Conservation (phyloP, 306 rosid genomes). For the Astragalus glycyphyllos region DNA sequence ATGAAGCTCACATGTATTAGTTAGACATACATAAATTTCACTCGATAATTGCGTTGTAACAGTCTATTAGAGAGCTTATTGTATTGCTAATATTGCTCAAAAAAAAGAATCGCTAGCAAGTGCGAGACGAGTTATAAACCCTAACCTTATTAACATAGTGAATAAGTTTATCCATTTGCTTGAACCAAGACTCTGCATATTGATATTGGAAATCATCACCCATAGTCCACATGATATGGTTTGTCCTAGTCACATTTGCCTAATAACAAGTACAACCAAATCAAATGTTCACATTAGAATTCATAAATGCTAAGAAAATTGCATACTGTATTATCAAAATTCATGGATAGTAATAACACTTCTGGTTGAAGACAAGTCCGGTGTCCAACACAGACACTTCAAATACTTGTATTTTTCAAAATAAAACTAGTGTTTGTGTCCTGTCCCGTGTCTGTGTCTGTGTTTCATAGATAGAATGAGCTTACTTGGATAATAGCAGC, state of each 20-base stretch:
- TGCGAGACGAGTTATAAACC: slow-evolving; percentile 17
- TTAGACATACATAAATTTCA: no score
- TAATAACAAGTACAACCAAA: slow-evolving; percentile 41
- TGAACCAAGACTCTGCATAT: slow-evolving; percentile 93
- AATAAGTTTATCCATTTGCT: slow-evolving; percentile 88
- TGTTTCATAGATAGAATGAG: background rate
- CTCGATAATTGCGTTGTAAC: no score
- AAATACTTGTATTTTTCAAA: no score
- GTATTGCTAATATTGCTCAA: no score
- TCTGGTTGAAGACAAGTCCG: no score
- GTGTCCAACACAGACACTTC: no score
- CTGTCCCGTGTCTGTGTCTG: no score
- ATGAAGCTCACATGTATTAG: no score
- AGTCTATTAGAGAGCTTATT: no score
- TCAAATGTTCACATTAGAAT: slow-evolving; percentile 19
- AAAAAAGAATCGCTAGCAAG: background rate
- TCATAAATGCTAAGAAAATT: background rate
- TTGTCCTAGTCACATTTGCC: slow-evolving; percentile 87
- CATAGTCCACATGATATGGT: slow-evolving; percentile 98
- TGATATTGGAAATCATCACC: slow-evolving; percentile 94
- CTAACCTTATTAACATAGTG: slow-evolving; percentile 83
- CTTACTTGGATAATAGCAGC: slow-evolving; percentile 68
- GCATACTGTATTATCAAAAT: background rate
- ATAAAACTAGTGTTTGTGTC: no score
- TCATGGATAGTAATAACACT: no score